These are phyloP conservation scores for Epithele typhae DNA, from an alignment of 768 basidiomycete genomes.

Conservation along the genomic window DNA sequence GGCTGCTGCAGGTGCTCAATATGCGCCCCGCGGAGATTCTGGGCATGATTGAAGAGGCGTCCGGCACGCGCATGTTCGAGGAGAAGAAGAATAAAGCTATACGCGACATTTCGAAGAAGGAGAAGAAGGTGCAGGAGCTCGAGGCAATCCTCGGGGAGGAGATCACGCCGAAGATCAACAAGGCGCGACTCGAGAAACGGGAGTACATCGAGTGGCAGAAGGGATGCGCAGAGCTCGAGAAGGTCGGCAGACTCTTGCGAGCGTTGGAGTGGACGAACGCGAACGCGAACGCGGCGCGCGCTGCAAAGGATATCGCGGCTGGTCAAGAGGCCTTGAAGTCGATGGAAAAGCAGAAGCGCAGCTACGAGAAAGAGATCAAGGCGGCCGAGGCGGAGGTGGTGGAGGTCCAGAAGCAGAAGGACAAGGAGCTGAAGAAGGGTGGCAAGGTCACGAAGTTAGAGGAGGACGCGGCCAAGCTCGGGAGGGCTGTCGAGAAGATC, in stretches of 20 bases:
- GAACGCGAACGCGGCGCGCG: constrained; percentile 46
- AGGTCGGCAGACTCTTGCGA: constrained; percentile 71
- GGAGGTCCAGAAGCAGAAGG: constrained; percentile 69
- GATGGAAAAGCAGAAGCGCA: constrained; percentile 44
- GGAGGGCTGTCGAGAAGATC: constrained; percentile 76
- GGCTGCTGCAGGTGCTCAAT: constrained; percentile 66
- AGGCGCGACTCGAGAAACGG: constrained; percentile 84
- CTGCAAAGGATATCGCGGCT: constrained; percentile 50
- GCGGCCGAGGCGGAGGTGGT: constrained; percentile 64
- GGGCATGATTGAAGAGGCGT: constrained; percentile 98
- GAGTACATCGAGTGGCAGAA: constrained; percentile 90
- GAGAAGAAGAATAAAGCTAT: constrained; percentile 96
- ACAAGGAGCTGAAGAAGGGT: constrained; percentile 88
- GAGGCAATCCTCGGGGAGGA: constrained; percentile 77
- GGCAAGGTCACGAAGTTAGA: constrained; percentile 88
- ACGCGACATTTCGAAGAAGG: constrained; percentile 96
- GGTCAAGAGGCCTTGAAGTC: constrained; percentile 46
- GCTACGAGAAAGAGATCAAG: constrained; percentile 47
- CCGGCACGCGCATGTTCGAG: constrained; percentile 98
- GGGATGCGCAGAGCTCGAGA: constrained; percentile 80
- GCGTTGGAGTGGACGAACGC: constrained; percentile 87
- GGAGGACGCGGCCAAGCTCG: constrained; percentile 72
- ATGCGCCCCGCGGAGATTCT: constrained; percentile 98
- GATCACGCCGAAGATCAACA: constrained; percentile 92
- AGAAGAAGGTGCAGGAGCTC: constrained; percentile 91